Percentiles rank a stretch among this genome's conserved stretches.
phyloP scores from a whole-genome alignment of 2,329 filamentous ascomycete genomes.

The Beauveria sp. region DNA sequence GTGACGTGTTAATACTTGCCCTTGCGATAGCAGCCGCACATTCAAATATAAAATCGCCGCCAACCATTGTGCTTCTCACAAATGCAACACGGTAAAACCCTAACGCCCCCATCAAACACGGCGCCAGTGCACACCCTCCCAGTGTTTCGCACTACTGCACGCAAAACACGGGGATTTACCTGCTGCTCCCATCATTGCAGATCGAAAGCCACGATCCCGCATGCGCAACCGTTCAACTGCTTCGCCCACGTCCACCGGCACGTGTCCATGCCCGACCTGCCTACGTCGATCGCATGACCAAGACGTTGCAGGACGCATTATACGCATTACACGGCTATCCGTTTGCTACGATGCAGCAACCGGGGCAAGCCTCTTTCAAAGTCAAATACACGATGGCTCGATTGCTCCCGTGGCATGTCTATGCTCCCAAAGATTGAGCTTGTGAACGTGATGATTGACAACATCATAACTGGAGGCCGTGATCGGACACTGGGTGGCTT shows the following conservation, averaged over 20 bases:
- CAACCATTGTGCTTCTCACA: not conserved
- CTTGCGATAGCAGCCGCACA: not conserved
- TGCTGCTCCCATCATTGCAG: not conserved
- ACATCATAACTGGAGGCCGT: too few relatives aligned
- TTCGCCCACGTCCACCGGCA: not conserved
- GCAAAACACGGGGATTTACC: not conserved
- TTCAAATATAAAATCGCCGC: not conserved
- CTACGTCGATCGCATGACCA: not conserved
- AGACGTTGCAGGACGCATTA: not conserved
- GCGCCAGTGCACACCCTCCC: not conserved
- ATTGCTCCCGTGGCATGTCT: not conserved
- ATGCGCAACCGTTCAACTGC: not conserved
- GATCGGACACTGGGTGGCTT: too few relatives aligned
- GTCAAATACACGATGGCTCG: not conserved
- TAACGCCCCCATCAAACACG: not conserved
- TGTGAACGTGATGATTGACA: too few relatives aligned
- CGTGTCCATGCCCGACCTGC: not conserved
- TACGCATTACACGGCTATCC: not conserved
- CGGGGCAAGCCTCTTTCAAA: not conserved
- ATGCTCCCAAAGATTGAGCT: too few relatives aligned
- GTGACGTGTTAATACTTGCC: too few relatives aligned
- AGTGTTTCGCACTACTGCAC: not conserved
- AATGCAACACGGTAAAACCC: too few relatives aligned
- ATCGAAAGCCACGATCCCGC: conserved; percentile 2
- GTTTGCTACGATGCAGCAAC: not conserved